Evolutionary conservation across 441 rosid genomes (phyloP).

Genomic region (Erodium texanum): DNA sequence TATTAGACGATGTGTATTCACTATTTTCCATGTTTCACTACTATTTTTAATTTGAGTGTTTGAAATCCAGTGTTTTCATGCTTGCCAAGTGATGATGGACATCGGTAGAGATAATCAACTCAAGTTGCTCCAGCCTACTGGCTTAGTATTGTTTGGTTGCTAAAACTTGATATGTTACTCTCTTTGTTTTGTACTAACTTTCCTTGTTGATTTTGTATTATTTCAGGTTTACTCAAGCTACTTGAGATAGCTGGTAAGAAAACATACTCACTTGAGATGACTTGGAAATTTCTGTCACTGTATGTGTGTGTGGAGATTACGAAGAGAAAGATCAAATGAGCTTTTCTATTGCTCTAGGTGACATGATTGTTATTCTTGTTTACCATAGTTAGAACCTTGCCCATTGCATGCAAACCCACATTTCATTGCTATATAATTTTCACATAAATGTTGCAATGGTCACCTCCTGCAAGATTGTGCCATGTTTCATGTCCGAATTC

Average conservation of each 20-base stretch:
- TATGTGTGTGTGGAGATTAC: neutral
- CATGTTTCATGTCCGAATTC: no score
- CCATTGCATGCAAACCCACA: neutral
- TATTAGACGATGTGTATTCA: neutral
- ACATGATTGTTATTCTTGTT: neutral
- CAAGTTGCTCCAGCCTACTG: no score
- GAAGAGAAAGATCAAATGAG: neutral
- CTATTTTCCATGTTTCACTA: neutral
- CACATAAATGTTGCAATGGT: no score
- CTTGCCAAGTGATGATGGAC: neutral
- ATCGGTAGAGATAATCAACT: no score
- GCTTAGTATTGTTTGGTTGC: neutral
- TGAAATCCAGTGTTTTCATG: neutral
- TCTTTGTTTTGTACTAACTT: neutral
- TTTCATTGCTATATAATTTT: neutral
- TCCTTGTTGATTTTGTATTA: neutral
- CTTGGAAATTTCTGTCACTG: neutral
- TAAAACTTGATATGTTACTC: neutral
- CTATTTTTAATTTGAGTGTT: neutral
- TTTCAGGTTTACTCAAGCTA: neutral
- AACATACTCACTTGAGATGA: neutral
- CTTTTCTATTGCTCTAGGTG: neutral
- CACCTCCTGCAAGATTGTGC: neutral
- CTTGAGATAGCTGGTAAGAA: neutral
- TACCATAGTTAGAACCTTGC: neutral